Percentiles rank a stretch among this genome's conserved stretches.
These are phyloP conservation scores for Fusarium sp. DNA, from an alignment of 2,329 filamentous ascomycete genomes.

Conservation along the genomic window DNA sequence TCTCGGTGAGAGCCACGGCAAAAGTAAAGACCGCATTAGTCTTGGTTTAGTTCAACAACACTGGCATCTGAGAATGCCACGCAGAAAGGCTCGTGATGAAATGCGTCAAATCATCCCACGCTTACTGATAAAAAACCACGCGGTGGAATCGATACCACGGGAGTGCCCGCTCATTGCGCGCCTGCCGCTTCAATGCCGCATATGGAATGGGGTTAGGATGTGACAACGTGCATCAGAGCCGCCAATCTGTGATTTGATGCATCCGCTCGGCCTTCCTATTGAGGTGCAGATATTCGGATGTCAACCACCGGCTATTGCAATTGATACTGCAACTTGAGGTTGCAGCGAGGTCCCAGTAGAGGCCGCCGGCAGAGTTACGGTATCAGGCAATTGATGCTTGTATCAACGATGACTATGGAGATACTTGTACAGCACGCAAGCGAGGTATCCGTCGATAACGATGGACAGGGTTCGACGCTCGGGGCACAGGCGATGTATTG, in stretches of 20 bases:
- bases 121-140: conserved; percentile 31
- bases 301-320: conserved; percentile 17
- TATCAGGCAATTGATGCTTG: conserved; percentile 17
- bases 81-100: conserved; percentile 21
- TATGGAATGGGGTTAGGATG: conserved; percentile 32
- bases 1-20: conserved; percentile 24
- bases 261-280: conserved; percentile 34
- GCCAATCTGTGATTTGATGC: conserved; percentile 26
- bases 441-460: conserved; percentile 1
- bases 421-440: neutral
- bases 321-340: neutral
- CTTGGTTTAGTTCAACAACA: conserved; percentile 8
- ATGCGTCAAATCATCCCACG: conserved; percentile 36
- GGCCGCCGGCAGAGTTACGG: neutral
- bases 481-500: conserved; percentile 1
- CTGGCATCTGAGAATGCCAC: conserved; percentile 27
- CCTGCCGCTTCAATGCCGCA: conserved; percentile 39
- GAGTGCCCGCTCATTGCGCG: conserved; percentile 45
- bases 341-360: conserved; percentile 14
- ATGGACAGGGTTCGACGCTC: conserved; percentile 2
- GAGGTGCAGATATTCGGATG: conserved; percentile 32
- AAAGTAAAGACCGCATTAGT: conserved; percentile 32
- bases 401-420: neutral
- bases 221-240: conserved; percentile 26
- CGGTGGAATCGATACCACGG: conserved; percentile 37